phyloP scores from a whole-genome alignment of 306 rosid genomes.

The Medicago arabica region DNA sequence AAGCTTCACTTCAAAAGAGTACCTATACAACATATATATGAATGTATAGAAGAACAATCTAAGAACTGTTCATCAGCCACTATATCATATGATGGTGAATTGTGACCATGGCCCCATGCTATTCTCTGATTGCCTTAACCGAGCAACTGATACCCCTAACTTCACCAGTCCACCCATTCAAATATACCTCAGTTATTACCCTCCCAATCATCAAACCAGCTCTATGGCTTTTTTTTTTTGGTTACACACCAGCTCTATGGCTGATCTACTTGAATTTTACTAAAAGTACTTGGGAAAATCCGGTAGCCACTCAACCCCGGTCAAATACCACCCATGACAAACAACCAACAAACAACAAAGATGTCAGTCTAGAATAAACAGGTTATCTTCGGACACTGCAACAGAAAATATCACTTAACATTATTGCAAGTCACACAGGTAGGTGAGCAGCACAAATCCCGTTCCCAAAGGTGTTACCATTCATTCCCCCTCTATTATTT shows the following conservation, averaged over 20 bases:
- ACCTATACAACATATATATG: background rate
- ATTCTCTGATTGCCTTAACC: slow-evolving; percentile 8
- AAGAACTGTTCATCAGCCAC: slow-evolving; percentile 15
- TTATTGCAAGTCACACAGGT: slow-evolving; percentile 10
- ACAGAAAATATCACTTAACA: slow-evolving; percentile 6
- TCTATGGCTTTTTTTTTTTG: no score
- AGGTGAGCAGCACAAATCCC: background rate
- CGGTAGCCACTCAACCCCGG: background rate
- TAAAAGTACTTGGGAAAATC: background rate
- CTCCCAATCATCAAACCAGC: background rate
- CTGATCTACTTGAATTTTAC: slow-evolving; percentile 11
- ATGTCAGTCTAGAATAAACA: slow-evolving; percentile 5
- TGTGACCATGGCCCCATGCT: background rate
- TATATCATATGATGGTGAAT: background rate
- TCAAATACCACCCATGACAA: slow-evolving; percentile 12
- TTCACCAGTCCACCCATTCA: slow-evolving; percentile 5
- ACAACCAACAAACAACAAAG: background rate
- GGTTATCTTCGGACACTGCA: background rate
- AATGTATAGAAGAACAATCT: slow-evolving; percentile 6
- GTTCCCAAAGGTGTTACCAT: slow-evolving; percentile 7
- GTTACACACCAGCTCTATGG: background rate
- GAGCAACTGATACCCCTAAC: background rate
- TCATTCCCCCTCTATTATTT: background rate
- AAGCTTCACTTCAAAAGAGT: slow-evolving; percentile 17
- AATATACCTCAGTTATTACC: background rate